These are phyloP conservation scores for Hyphodiscus sp. DNA, from an alignment of 2,329 filamentous ascomycete genomes.

Conservation along the genomic window DNA sequence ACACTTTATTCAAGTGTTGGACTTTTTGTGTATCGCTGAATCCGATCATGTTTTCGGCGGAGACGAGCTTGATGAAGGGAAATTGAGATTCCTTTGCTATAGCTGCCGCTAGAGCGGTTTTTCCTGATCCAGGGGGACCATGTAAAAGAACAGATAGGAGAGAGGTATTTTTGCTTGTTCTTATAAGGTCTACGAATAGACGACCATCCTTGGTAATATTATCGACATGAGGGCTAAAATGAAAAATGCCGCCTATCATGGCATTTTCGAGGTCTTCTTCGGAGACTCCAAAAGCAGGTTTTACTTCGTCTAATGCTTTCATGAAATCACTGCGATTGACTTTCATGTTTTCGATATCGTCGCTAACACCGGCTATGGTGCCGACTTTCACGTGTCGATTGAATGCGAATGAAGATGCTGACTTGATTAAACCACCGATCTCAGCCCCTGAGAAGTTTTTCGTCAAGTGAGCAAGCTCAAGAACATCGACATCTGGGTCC, in stretches of 20 bases:
- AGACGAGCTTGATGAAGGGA: conserved; percentile 88
- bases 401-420: conserved; percentile 87
- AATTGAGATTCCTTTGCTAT: conserved; percentile 83
- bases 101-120: conserved; percentile 82
- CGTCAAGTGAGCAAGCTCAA: conserved; percentile 70
- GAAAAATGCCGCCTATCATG: conserved; percentile 72
- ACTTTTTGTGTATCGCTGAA: conserved; percentile 81
- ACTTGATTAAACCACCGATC: conserved; percentile 83
- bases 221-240: conserved; percentile 69
- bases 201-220: conserved; percentile 72
- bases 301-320: conserved; percentile 79
- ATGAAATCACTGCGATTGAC: conserved; percentile 79
- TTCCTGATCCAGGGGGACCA: conserved; percentile 77
- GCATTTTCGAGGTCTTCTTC: conserved; percentile 79
- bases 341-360: conserved; percentile 82
- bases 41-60: conserved; percentile 75
- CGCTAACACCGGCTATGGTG: conserved; percentile 70
- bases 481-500: conserved; percentile 66
- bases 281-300: conserved; percentile 88
- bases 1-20: conserved; percentile 78
- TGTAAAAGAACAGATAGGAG: conserved; percentile 78
- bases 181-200: conserved; percentile 73
- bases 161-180: conserved; percentile 57
- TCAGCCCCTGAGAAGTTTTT: conserved; percentile 98
- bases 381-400: conserved; percentile 87